A percentile compares a stretch with the other conserved stretches of the same genome.
phyloP scores from a whole-genome alignment of 345 rosid species.

The Boechera stricta region DNA sequence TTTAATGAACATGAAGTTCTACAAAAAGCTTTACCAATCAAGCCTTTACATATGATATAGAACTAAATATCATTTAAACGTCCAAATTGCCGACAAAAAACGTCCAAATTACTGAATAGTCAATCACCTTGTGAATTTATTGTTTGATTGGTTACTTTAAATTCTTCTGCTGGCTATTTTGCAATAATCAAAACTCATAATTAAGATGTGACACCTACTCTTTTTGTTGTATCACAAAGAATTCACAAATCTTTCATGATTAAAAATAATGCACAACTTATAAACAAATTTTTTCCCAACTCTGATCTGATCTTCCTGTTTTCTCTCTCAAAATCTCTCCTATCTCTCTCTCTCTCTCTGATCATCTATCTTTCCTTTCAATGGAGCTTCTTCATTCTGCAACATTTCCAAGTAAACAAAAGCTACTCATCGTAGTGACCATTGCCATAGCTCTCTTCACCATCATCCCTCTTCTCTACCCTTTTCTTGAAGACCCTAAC shows the following conservation, averaged over 20 bases:
- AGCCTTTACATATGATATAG: background rate
- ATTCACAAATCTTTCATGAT: conserved; percentile 8
- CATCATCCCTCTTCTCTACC: conserved; percentile 46
- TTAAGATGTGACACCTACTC: conserved; percentile 40
- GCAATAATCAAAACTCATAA: conserved; percentile 32
- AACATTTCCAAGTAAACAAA: conserved; percentile 39
- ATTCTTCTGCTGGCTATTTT: background rate
- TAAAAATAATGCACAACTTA: conserved; percentile 23
- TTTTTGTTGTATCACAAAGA: background rate
- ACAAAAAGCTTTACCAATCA: too few species aligned
- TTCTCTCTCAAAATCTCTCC: background rate
- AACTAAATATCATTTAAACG: conserved; percentile 7
- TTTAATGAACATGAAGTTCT: too few species aligned
- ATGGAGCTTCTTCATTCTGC: conserved; percentile 48
- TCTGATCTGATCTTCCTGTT: conserved; percentile 3
- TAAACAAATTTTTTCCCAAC: conserved; percentile 26
- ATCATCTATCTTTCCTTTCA: conserved; percentile 25
- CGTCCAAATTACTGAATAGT: conserved; percentile 32
- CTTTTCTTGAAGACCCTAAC: conserved; percentile 48
- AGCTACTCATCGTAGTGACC: conserved; percentile 41
- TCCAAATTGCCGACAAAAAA: conserved; percentile 42
- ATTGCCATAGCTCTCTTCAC: conserved; percentile 40
- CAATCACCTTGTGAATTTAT: conserved; percentile 22
- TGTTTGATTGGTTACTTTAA: conserved; percentile 19
- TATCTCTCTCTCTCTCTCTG: conserved; percentile 17